Evolutionary conservation across 2,329 filamentous ascomycete species (phyloP).

Genomic region (Penicillium janthinellum): DNA sequence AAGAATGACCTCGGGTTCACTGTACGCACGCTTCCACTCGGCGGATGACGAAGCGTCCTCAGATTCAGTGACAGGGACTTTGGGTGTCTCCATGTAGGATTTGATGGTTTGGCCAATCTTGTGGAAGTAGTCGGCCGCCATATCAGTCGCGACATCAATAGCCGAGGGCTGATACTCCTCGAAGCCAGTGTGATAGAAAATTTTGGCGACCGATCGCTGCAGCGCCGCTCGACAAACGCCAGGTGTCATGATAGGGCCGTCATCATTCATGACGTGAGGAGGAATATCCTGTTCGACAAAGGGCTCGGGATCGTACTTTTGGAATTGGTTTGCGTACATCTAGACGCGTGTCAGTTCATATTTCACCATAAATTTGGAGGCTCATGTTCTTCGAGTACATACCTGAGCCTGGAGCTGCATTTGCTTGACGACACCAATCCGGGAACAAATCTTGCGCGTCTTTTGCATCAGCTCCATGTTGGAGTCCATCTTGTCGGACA

Average conservation of each 20-base stretch:
- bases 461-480: slow-evolving; percentile 97
- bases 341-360: slow-evolving; percentile 40
- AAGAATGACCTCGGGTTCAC: slow-evolving; percentile 79
- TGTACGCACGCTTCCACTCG: slow-evolving; percentile 68
- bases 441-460: slow-evolving; percentile 91
- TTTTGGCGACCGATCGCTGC: slow-evolving; percentile 87
- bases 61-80: slow-evolving; percentile 59
- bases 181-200: slow-evolving; percentile 95
- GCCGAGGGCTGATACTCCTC: slow-evolving; percentile 96
- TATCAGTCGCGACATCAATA: slow-evolving; percentile 83
- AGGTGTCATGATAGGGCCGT: slow-evolving; percentile 83
- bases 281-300: slow-evolving; percentile 86
- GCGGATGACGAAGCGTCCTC: slow-evolving; percentile 40
- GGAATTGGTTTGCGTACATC: slow-evolving; percentile 98
- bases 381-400: slow-evolving; percentile 33
- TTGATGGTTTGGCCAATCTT: slow-evolving; percentile 80
- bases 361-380: not conserved
- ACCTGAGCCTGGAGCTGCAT: slow-evolving; percentile 98
- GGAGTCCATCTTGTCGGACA: slow-evolving; percentile 79
- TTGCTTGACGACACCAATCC: slow-evolving; percentile 97
- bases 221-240: slow-evolving; percentile 80
- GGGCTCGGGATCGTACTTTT: slow-evolving; percentile 88
- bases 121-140: slow-evolving; percentile 85
- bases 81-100: slow-evolving; percentile 80
- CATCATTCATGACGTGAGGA: slow-evolving; percentile 84